A percentile compares a stretch with the other conserved stretches of the same genome.
Evolutionary conservation across 129 eudicot genomes (phyloP).

Genomic region (Rutidosis leptorrhynchoides): DNA sequence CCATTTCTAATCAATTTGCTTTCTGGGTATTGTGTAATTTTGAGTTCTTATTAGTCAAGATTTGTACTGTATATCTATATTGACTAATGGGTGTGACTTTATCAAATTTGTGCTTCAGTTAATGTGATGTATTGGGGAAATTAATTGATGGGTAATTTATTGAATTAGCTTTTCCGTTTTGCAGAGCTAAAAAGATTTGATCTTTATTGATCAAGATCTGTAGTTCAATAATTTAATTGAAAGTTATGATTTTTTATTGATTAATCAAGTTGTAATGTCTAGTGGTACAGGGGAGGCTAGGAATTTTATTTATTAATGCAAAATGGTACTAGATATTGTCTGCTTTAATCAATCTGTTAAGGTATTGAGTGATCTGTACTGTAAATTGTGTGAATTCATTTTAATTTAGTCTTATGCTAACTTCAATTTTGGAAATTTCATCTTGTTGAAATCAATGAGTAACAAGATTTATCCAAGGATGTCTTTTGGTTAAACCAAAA

Average conservation of each 20-base stretch:
- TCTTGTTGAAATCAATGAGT: background rate
- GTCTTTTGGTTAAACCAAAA: background rate
- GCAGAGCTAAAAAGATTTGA: background rate
- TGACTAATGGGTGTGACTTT: background rate
- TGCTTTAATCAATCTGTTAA: background rate
- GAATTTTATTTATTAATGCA: background rate
- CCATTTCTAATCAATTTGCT: slow-evolving; percentile 15
- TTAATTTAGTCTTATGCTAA: background rate
- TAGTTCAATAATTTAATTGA: no score
- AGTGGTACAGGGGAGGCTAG: background rate
- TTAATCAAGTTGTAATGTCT: background rate
- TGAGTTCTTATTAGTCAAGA: background rate
- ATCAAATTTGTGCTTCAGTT: background rate
- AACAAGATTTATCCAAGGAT: background rate
- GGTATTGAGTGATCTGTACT: background rate
- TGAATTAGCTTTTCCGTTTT: background rate
- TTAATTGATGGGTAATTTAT: background rate
- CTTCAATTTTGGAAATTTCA: background rate
- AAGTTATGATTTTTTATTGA: no score
- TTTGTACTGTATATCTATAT: background rate
- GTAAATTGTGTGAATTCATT: background rate
- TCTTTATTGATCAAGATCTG: slow-evolving; percentile 1
- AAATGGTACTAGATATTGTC: background rate
- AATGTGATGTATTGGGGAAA: background rate
- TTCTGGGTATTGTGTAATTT: slow-evolving; percentile 25